Base-by-base conservation (phyloP, 108 stramenopile species). In the Cyclotella atomus region DNA sequence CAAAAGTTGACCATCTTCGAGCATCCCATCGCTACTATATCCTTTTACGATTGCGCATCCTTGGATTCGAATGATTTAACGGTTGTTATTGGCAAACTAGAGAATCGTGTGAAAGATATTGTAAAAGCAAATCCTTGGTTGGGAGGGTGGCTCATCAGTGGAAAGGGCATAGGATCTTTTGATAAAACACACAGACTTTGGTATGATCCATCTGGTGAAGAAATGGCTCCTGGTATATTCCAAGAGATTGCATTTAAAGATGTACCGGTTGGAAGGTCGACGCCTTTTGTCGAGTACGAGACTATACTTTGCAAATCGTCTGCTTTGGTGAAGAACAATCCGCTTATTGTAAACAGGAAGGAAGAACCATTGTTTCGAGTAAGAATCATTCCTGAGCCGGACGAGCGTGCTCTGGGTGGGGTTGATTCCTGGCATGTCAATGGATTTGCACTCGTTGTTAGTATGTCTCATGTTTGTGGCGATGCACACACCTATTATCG, bases 401-500 rank as follows among this genome's bases (percentile, higher is more conserved):
- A 64, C 21, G 1, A 29, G 21, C 10, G 41, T 5, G 3, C 12
- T 62, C 6, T 62, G n/a, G 36, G 29, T 53, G 47, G 54, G 62
- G 65, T 3, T 12, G 21, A n/a, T n/a, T n/a, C 41, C 19, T 47
- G 16, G 1, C 49, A 52, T 8, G 32, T 41, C 0, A 33, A 43
- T 3, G 65, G 68, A 36, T 68, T 83, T 34, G 77, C 73, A 28
- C 60, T 83, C 2, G n/a, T 83, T 17, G 60, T 35, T 24, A 70
- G 68, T 57, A 83, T 83, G 81, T 75, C 77, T 14, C 82, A 79
- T 49, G 44, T 75, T 28, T 79, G 65, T 14, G 82, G 82, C 19
- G 82, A 83, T 27, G 77, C 59, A 3, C 71, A 79, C 57, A 79
- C 82, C 2, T 83, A 70, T 43, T 83, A 83, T 63, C 73, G 68